These are phyloP conservation scores for Ganoderma resinaceum DNA, from an alignment of 1,284 basidiomycete genomes.

Conservation along the genomic window DNA sequence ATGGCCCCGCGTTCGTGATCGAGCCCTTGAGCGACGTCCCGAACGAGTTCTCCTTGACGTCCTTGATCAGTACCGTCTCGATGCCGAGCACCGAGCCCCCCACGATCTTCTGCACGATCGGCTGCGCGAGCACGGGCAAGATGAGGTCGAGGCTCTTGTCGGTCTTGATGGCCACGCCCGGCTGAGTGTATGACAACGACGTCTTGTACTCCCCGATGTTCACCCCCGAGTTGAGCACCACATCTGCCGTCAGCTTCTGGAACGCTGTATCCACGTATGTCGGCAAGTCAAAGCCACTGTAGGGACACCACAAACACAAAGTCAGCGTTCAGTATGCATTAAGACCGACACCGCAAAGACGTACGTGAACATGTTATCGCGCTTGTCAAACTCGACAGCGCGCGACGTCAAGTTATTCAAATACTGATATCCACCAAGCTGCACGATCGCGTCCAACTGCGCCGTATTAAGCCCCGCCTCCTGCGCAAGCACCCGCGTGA, in stretches of 20 bases:
- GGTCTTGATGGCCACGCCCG: slow-evolving; percentile 62
- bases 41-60: slow-evolving; percentile 66
- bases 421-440: slow-evolving; percentile 74
- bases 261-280: slow-evolving; percentile 74
- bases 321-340: neutral
- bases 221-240: slow-evolving; percentile 62
- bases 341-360: slow-evolving; percentile 28
- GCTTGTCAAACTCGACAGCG: slow-evolving; percentile 19
- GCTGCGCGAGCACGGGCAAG: slow-evolving; percentile 75
- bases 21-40: slow-evolving; percentile 66
- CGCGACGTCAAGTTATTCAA: slow-evolving; percentile 46
- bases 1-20: slow-evolving; percentile 80
- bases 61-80: slow-evolving; percentile 62
- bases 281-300: slow-evolving; percentile 73
- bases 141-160: slow-evolving; percentile 71
- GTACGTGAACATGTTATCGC: slow-evolving; percentile 63
- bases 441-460: slow-evolving; percentile 74
- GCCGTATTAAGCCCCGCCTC: slow-evolving; percentile 67
- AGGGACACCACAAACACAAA: slow-evolving; percentile 8
- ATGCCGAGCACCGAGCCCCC: slow-evolving; percentile 64
- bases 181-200: slow-evolving; percentile 67
- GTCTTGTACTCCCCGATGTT: slow-evolving; percentile 75
- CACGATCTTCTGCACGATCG: slow-evolving; percentile 84
- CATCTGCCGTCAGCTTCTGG: slow-evolving; percentile 66
- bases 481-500: slow-evolving; percentile 71